These are phyloP conservation scores for Ganoderma meredithae DNA, from an alignment of 1,284 basidiomycete species.

Conservation along the genomic window DNA sequence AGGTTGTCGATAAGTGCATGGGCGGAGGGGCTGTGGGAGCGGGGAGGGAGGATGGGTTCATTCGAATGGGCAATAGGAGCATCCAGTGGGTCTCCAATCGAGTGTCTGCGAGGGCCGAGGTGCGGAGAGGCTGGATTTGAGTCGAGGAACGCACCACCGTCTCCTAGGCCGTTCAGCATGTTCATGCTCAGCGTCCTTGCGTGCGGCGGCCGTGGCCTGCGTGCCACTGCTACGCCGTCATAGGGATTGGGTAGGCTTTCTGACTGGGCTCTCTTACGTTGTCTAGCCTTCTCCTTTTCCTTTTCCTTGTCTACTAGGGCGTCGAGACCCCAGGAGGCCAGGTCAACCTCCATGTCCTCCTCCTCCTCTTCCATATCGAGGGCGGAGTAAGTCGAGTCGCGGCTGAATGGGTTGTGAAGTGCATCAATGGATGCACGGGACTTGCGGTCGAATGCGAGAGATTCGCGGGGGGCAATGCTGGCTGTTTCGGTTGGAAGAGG, in stretches of 20 bases:
- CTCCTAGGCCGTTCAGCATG: constrained; percentile 59
- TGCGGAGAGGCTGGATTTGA: constrained; percentile 39
- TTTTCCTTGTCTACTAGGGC: constrained; percentile 69
- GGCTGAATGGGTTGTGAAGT: constrained; percentile 74
- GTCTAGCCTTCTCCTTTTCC: constrained; percentile 36
- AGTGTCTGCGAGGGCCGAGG: constrained; percentile 47
- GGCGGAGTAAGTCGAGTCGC: constrained; percentile 65
- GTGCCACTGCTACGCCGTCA: constrained; percentile 22
- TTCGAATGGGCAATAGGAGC: constrained; percentile 41
- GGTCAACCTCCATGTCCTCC: constrained; percentile 74
- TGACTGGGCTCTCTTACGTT: constrained; percentile 54
- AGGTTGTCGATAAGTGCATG: constrained; percentile 58
- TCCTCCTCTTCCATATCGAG: constrained; percentile 52
- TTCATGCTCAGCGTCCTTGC: constrained; percentile 71
- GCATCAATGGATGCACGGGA: constrained; percentile 63
- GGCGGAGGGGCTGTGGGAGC: constrained; percentile 52
- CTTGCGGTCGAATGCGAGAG: constrained; percentile 53
- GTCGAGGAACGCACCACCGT: constrained; percentile 53
- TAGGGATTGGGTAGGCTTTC: constrained; percentile 59
- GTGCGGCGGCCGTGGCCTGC: constrained; percentile 43
- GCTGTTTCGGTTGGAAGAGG: constrained; percentile 66
- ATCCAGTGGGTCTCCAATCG: constrained; percentile 65
- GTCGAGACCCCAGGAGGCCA: constrained; percentile 84
- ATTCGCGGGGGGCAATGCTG: constrained; percentile 54
- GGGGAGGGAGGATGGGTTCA: constrained; percentile 44